Evolutionary conservation across 2,329 filamentous ascomycete species (phyloP).

Genomic region (Zymoseptoria brevis): DNA sequence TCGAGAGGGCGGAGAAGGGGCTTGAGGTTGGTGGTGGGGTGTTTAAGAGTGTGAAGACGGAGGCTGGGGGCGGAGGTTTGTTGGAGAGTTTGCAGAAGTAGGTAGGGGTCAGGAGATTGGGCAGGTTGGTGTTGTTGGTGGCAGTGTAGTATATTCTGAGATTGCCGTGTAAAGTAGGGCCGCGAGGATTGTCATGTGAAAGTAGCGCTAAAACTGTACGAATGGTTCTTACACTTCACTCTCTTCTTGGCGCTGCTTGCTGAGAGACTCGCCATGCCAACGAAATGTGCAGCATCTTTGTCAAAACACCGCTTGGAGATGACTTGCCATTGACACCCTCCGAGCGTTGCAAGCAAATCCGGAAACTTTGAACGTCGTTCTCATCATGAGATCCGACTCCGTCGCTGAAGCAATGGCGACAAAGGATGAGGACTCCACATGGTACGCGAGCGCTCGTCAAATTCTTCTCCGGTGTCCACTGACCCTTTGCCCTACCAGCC

Average conservation of each 20-base stretch:
- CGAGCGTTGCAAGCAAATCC: not conserved
- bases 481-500: not conserved
- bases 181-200: not conserved
- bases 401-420: not conserved
- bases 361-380: not conserved
- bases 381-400: not conserved
- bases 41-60: constrained; percentile 62
- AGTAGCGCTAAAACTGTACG: no score
- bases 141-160: no score
- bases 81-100: constrained; percentile 42
- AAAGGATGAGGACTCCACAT: not conserved
- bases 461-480: not conserved
- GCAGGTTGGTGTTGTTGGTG: not conserved
- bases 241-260: not conserved
- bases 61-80: constrained; percentile 42
- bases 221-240: not conserved
- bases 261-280: not conserved
- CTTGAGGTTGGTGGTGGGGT: constrained; percentile 58
- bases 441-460: not conserved
- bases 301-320: not conserved
- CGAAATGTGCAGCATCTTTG: not conserved
- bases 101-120: not conserved
- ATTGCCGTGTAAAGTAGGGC: not conserved
- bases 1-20: constrained; percentile 68
- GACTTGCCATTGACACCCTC: not conserved